Evolutionary conservation across 306 rosid genomes (phyloP), one percentile per base, ranked within the genome.

Genomic region (Begonia fuchsioides): DNA sequence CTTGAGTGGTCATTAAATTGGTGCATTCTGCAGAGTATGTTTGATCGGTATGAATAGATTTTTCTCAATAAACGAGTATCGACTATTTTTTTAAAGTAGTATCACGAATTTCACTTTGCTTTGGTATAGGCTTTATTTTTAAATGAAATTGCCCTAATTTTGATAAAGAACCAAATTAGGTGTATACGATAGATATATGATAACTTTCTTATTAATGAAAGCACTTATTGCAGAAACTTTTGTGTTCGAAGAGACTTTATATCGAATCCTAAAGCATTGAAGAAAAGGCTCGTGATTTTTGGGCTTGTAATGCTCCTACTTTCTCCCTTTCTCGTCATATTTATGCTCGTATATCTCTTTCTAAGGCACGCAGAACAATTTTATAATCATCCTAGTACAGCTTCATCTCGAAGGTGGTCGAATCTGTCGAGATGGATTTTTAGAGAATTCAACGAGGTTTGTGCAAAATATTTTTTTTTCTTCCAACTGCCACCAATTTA

Each of bases 1-100:
- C 94, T 90, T 32, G 95, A 90, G 60, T 90, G 98, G 98, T 77
- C 94, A 55, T 85, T 90, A 64, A 90, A 79, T 67, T 85, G 98
- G 98, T 81, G 92, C 76, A 85, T 90, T 55, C 61, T 85, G 64
- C 92, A 90, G 63, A 85, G 92, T 82, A 90, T 90, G 98, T 90
- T 90, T 73, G 98, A 90, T 71, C 76, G 96, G 95, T 88, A 76
- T 18, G 70, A 65, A 59, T 58, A 47, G 50, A n/a, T 57, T 41
- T 41, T n/a, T 41, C n/a, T 41, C 6, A 41, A 4, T 26, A 26
- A n/a, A n/a, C n/a, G n/a, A n/a, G n/a, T 26, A 18, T n/a, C 54
- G 13, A 47, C 32, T 40, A 5, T 56, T 44, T 45, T 44, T 13
- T 26, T 6, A 26, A 26, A 26, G 35, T 5, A 26, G 7, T 26